Evolutionary conservation across 2,329 filamentous ascomycete species (phyloP), one percentile per base, ranked within the genome.

Genomic region (Aspergillus chevalieri): DNA sequence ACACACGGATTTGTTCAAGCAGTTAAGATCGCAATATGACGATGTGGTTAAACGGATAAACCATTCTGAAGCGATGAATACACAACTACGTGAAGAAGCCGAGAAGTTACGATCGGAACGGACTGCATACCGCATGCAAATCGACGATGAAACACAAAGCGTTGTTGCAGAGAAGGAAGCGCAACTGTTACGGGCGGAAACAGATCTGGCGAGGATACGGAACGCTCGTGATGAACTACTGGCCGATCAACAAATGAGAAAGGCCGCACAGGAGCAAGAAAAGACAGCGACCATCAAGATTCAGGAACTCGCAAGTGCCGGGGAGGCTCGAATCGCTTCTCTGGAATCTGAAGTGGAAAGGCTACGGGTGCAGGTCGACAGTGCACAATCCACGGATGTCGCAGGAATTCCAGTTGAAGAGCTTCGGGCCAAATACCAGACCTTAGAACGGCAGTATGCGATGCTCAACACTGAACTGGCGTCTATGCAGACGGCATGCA

Each of bases 21-120:
- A 87, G 54, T 80, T 96, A 63, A 94, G 91, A 71, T 81, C 80
- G 21, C 89, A 96, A 61, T 88, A 94, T 60, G 93, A 97, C 63
- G 92, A 97, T 59, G 81, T 95, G 7, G 89, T 96, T 58, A 92
- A 89, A 67, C 85, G 89, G 34, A 84, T 95, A 62, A 98, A 98
- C 67, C 85, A 92, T 60, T 73, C 97, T 12, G 92, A 97, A 69
- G 89, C 89, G 3, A 87, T 85, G 10, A 96, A 96, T 67, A 84
- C 86, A 52, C 85, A 90, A 57, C 70, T 97, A 26, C 83, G 86
- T 33, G 87, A 95, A 66, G 90, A 95, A 62, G 85, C 87, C 5
- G 85, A 92, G 61, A 94, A 87, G 65, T 74, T 91, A 46, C 88
- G 92, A 60, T 83, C 88, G 1, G 93, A 98, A 67, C 79, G 93